phyloP scores from a whole-genome alignment of 2,329 filamentous ascomycete species.

The Phaeosphaeriaceae sp. region DNA sequence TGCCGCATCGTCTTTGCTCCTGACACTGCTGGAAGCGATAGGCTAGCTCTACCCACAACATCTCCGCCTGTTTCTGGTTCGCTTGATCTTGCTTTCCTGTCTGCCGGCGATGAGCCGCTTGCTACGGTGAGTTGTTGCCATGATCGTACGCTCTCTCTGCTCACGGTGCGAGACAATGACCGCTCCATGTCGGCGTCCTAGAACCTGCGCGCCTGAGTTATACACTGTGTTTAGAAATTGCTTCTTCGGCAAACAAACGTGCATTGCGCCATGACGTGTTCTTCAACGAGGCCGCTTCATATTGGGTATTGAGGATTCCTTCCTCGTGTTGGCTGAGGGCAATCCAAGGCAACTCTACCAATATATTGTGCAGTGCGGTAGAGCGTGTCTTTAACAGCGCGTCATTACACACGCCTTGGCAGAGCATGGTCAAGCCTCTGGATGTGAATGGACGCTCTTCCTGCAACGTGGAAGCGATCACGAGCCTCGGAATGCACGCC shows the following conservation, averaged over 20 bases:
- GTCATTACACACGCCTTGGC: slow-evolving; percentile 23
- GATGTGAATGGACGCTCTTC: slow-evolving; percentile 16
- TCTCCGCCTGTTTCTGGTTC: slow-evolving; percentile 66
- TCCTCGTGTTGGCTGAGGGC: too few relatives aligned
- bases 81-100: slow-evolving; percentile 64
- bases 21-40: slow-evolving; percentile 67
- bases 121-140: slow-evolving; percentile 57
- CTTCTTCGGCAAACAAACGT: slow-evolving; percentile 17
- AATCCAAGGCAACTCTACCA: not conserved
- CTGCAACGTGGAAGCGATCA: slow-evolving; percentile 7
- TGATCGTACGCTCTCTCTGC: slow-evolving; percentile 49
- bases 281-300: too few relatives aligned
- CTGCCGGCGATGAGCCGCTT: slow-evolving; percentile 43
- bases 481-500: slow-evolving; percentile 12
- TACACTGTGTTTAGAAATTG: slow-evolving; percentile 11
- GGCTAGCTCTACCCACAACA: slow-evolving; percentile 65
- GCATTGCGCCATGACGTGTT: slow-evolving; percentile 22
- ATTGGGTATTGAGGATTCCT: not conserved
- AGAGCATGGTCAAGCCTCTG: slow-evolving; percentile 14
- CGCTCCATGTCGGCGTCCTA: slow-evolving; percentile 32
- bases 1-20: slow-evolving; percentile 52
- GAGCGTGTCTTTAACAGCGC: slow-evolving; percentile 7
- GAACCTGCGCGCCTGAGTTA: slow-evolving; percentile 10
- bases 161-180: slow-evolving; percentile 43
- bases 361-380: not conserved